A percentile compares a stretch with the other conserved stretches of the same genome.
Conservation (phyloP, 78 protist genomes). For the Mantamonas sphyraenae region DNA sequence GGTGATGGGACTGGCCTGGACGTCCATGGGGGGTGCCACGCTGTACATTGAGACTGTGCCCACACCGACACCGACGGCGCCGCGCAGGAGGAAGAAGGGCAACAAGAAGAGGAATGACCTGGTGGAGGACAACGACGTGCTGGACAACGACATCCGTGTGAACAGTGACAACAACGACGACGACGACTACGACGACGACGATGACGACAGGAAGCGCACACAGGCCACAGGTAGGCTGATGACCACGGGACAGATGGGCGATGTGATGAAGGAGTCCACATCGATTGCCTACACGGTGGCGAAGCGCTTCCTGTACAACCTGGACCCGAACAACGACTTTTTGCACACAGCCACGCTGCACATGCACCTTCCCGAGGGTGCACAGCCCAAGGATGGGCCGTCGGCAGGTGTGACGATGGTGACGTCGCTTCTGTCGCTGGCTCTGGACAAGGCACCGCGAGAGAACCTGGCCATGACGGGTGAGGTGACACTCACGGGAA, state of each 20-base stretch:
- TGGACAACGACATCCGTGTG: no score
- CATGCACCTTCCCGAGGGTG: conserved; percentile 87
- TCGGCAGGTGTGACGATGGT: conserved; percentile 81
- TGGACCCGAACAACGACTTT: background rate
- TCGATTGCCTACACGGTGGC: conserved; percentile 61
- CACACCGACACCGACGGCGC: background rate
- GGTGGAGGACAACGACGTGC: no score
- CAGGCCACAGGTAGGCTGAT: background rate
- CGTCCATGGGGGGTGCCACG: conserved; percentile 63
- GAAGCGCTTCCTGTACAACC: conserved; percentile 7
- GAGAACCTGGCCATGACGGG: conserved; percentile 84
- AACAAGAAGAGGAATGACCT: no score
- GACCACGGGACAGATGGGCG: conserved; percentile 45
- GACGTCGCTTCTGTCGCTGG: conserved; percentile 68
- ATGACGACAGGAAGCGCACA: background rate
- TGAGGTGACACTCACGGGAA: conserved; percentile 63
- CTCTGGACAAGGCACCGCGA: conserved; percentile 34
- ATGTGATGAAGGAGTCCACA: conserved; percentile 83
- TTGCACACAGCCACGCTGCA: conserved; percentile 36
- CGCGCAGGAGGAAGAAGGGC: no score
- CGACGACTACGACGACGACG: background rate
- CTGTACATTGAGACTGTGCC: conserved; percentile 59
- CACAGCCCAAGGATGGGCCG: conserved; percentile 86
- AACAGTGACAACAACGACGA: background rate
- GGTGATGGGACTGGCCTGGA: conserved; percentile 82